phyloP scores from a whole-genome alignment of 1,284 basidiomycete genomes.

The Ceratobasidium sp. region DNA sequence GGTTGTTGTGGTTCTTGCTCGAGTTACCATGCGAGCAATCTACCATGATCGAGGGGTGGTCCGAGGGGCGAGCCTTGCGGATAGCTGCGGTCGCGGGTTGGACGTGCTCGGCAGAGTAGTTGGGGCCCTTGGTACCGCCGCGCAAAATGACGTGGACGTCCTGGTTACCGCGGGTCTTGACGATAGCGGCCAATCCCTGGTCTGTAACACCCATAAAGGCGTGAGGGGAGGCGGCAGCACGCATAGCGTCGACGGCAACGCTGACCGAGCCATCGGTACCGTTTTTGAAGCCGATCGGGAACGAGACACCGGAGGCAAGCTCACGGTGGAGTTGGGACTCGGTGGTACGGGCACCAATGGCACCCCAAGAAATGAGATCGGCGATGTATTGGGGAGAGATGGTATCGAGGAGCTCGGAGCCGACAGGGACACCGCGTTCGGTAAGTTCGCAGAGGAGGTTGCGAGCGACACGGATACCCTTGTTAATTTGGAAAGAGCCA shows the following conservation, averaged over 20 bases:
- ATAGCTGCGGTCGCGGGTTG: conserved; percentile 73
- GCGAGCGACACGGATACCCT: conserved; percentile 86
- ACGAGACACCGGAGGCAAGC: conserved; percentile 86
- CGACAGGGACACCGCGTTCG: conserved; percentile 87
- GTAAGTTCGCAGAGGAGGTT: conserved; percentile 90
- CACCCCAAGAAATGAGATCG: conserved; percentile 91
- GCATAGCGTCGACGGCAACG: conserved; percentile 94
- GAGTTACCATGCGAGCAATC: conserved; percentile 78
- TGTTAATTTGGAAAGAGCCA: conserved; percentile 96
- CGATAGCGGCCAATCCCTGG: conserved; percentile 89
- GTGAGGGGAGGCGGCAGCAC: conserved; percentile 88
- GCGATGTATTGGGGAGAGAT: conserved; percentile 87
- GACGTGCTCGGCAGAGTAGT: conserved; percentile 80
- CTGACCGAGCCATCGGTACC: conserved; percentile 91
- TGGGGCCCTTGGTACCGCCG: conserved; percentile 87
- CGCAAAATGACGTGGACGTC: conserved; percentile 94
- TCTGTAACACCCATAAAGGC: conserved; percentile 98
- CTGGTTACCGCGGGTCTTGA: conserved; percentile 91
- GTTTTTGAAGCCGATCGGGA: conserved; percentile 98
- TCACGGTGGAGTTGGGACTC: conserved; percentile 94
- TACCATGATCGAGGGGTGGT: conserved; percentile 54
- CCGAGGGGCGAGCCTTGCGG: conserved; percentile 61
- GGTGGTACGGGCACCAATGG: conserved; percentile 96
- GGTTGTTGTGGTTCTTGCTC: conserved; percentile 89
- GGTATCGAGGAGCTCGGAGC: conserved; percentile 93